Evolutionary conservation across 1,284 basidiomycete species (phyloP).

Genomic region (Cutaneotrichosporon dermatis): DNA sequence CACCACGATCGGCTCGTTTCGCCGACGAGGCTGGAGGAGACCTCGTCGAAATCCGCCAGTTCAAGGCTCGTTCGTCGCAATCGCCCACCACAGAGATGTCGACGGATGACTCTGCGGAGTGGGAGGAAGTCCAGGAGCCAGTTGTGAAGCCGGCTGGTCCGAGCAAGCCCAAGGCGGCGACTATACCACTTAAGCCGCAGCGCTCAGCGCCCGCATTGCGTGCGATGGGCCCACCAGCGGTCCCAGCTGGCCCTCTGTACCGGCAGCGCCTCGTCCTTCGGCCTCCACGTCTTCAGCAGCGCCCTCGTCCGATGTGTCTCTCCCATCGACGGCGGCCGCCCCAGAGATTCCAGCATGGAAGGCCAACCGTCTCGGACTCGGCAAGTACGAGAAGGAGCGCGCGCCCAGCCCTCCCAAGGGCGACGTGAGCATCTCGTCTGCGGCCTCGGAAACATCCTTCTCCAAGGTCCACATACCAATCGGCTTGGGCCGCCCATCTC

Average conservation of each 20-base stretch:
- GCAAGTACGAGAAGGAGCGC: constrained; percentile 11
- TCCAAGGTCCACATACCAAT: constrained; percentile 5
- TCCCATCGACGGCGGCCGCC: background rate
- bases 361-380: constrained; percentile 23
- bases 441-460: background rate
- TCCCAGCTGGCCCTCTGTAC: too few relatives aligned
- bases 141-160: too few relatives aligned
- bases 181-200: background rate
- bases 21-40: constrained; percentile 10
- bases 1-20: constrained; percentile 4
- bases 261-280: too few relatives aligned
- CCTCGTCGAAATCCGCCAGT: constrained; percentile 9
- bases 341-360: constrained; percentile 23
- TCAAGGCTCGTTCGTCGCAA: constrained; percentile 5
- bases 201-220: background rate
- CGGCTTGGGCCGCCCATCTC: constrained; percentile 11
- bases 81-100: constrained; percentile 1
- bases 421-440: background rate
- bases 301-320: too few relatives aligned
- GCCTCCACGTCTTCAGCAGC: too few relatives aligned
- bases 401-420: background rate
- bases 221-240: too few relatives aligned
- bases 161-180: background rate
- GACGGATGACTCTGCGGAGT: constrained; percentile 10
- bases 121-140: constrained; percentile 11